Conservation (phyloP, 164 flowering plant genomes). For the Annona squamosa region DNA sequence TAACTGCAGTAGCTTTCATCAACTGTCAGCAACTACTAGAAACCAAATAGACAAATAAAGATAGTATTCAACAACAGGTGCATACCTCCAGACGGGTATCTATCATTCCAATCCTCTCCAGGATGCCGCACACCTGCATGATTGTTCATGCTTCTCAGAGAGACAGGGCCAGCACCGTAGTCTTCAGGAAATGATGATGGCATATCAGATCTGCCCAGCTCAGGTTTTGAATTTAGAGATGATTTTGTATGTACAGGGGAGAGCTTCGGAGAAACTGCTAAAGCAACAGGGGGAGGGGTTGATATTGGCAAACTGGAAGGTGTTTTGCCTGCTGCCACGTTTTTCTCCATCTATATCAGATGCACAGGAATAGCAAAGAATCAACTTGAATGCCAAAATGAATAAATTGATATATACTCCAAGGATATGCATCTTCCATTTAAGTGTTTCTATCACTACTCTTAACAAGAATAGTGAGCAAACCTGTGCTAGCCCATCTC, state of each 20-base stretch:
- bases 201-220: conserved; percentile 50
- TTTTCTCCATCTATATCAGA: conserved; percentile 78
- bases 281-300: conserved; percentile 83
- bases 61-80: background rate
- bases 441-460: too few relatives aligned
- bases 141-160: conserved; percentile 32
- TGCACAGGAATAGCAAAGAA: conserved; percentile 6
- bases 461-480: background rate
- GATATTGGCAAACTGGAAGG: conserved; percentile 83
- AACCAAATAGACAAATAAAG: background rate
- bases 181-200: conserved; percentile 57
- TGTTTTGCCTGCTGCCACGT: conserved; percentile 93
- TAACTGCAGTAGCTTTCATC: conserved; percentile 33
- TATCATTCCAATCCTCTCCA: conserved; percentile 54
- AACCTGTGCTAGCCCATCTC: conserved; percentile 96
- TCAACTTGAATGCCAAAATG: background rate
- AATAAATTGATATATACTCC: background rate
- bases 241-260: conserved; percentile 75
- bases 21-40: background rate
- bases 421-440: background rate
- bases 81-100: conserved; percentile 62
- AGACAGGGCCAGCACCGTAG: conserved; percentile 19
- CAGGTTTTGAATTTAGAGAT: conserved; percentile 43
- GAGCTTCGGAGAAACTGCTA: conserved; percentile 61
- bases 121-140: conserved; percentile 26